Conservation (phyloP, 208 protist genomes). For the Acanthamoeba royreba region DNA sequence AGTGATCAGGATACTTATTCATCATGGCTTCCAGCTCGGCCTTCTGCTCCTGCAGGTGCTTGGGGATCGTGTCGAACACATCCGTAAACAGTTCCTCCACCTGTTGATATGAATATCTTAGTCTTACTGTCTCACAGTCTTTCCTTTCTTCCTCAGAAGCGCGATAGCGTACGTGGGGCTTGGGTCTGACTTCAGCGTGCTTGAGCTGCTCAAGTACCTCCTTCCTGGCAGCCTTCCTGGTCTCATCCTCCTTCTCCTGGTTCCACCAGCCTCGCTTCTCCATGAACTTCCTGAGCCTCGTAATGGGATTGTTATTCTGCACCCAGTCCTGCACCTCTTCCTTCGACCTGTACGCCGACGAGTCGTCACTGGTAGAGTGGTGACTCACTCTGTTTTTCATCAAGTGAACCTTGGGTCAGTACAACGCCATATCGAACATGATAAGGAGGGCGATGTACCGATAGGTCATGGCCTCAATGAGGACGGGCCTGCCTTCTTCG, state of each 20-base stretch:
- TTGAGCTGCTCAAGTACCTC: constrained; percentile 62
- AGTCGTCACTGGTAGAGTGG: constrained; percentile 95
- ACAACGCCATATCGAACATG: too few species aligned
- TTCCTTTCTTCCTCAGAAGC: too few species aligned
- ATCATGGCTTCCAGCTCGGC: constrained; percentile 71
- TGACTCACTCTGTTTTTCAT: constrained; percentile 75
- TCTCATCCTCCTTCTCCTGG: constrained; percentile 64
- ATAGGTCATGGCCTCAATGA: constrained; percentile 97
- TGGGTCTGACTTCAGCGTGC: constrained; percentile 66
- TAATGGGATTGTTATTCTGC: constrained; percentile 62
- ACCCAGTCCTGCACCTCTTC: constrained; percentile 66
- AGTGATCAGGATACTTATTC: constrained; percentile 72
- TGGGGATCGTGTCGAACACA: constrained; percentile 72
- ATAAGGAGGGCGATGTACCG: constrained; percentile 58
- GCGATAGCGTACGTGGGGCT: constrained; percentile 57
- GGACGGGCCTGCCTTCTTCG: constrained; percentile 82
- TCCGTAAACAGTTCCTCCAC: constrained; percentile 73
- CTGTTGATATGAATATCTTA: neutral
- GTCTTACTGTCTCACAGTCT: too few species aligned
- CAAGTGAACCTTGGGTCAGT: too few species aligned
- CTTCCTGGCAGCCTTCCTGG: constrained; percentile 40
- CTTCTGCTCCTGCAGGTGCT: constrained; percentile 70
- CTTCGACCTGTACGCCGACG: constrained; percentile 82
- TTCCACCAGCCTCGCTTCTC: constrained; percentile 63
- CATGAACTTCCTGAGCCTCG: constrained; percentile 48